Evolutionary conservation across 352 stramenopile genomes (phyloP), one percentile per base, ranked within the genome.

Genomic region (Plasmopara viticola): DNA sequence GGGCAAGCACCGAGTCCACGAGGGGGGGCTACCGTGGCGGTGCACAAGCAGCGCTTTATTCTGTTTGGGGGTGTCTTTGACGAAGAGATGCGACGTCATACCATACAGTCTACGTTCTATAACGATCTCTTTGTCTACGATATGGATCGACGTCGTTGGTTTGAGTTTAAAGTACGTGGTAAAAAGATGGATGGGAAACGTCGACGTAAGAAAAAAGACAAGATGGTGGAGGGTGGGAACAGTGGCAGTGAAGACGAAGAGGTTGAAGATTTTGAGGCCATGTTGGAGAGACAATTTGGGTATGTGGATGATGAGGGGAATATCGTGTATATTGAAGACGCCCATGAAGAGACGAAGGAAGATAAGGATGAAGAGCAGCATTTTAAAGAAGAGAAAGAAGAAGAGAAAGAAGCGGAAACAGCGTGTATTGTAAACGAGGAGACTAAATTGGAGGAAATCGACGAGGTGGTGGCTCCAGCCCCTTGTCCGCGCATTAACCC

Each of bases 91-190:
- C 78, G 78, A 14, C 78, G 80, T 15, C 81, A 94, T 45, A 55
- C 78, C 30, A 89, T 94, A 49, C 76, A 90, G 60, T 89, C 74
- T 29, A 89, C 96, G 31, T 98, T 99, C 74, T 99, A 97, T 72
- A 97, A 98, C 66, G 95, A 98, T 62, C 64, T 99, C 34, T 97
- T 97, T 69, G 93, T 95, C 15, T 97, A 98, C 60, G 96, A 99
- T 68, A 96, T 98, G 78, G 93, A 98, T 51, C 81, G 91, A 20
- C 82, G 92, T 14, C 93, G 94, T 47, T 99, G 95, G 95, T 99
- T 97, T 58, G 81, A 96, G 53, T 89, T 90, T 58, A 84, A 85
- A 34, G 48, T 98, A 58, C 77, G 85, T 18, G 85, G 77, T 45
- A 97, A 91, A 59, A 95, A 89, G 49, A 65, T 66, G 12, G 72